Percentiles rank a stretch among this genome's conserved stretches.
Evolutionary conservation across 2,329 filamentous ascomycete species (phyloP).

Genomic region (Venturia oleaginea): DNA sequence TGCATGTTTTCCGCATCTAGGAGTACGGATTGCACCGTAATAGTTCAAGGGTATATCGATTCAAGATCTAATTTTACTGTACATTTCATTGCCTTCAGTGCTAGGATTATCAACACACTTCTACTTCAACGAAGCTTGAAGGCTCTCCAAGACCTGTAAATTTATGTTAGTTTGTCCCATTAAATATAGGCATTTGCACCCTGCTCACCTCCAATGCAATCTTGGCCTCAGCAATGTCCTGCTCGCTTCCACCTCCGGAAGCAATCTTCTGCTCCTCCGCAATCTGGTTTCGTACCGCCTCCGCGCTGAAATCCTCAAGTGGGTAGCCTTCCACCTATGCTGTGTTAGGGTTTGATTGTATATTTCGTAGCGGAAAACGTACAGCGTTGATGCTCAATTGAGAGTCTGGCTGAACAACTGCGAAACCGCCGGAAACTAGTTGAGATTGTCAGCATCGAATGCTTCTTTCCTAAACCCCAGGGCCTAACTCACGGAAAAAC

Average conservation of each 20-base stretch:
- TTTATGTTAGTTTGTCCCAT: slow-evolving; percentile 26
- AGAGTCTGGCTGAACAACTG: slow-evolving; percentile 91
- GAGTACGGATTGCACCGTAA: neutral
- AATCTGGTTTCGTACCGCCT: slow-evolving; percentile 84
- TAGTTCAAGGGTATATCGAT: neutral
- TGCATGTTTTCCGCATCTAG: neutral
- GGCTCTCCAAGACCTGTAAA: slow-evolving; percentile 67
- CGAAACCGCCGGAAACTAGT: slow-evolving; percentile 90
- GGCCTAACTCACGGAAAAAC: slow-evolving; percentile 74
- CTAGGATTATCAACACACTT: neutral
- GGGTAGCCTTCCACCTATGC: slow-evolving; percentile 70
- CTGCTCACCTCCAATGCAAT: slow-evolving; percentile 86
- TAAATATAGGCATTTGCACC: slow-evolving; percentile 16
- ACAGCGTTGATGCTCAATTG: slow-evolving; percentile 92
- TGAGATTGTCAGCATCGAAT: slow-evolving; percentile 13
- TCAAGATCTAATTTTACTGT: slow-evolving; percentile 5
- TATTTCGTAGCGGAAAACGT: neutral
- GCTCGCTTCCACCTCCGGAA: slow-evolving; percentile 82
- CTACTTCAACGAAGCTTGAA: slow-evolving; percentile 76
- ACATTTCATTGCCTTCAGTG: neutral
- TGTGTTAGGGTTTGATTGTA: neutral
- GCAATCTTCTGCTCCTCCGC: slow-evolving; percentile 93
- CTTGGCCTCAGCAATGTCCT: slow-evolving; percentile 97
- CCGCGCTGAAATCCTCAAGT: slow-evolving; percentile 90
- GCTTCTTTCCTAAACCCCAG: neutral